These are phyloP conservation scores for Boletellus ananas DNA, from an alignment of 768 basidiomycete species.

Conservation along the genomic window DNA sequence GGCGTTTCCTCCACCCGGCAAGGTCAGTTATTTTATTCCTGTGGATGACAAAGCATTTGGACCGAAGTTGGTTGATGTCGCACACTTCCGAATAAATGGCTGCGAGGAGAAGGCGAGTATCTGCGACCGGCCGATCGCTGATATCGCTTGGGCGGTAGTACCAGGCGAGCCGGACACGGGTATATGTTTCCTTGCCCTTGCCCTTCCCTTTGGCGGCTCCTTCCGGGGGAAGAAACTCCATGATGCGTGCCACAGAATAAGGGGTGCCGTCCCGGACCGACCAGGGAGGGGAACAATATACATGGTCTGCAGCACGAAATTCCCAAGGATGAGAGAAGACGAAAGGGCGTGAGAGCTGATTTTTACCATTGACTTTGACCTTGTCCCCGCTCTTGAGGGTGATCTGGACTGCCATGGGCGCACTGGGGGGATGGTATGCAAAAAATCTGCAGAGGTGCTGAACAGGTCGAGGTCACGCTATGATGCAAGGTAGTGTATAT, in stretches of 20 bases:
- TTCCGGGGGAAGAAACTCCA: slow-evolving; percentile 89
- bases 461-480: not conserved
- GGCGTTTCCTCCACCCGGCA: slow-evolving; percentile 88
- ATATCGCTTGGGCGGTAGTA: slow-evolving; percentile 98
- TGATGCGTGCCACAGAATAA: slow-evolving; percentile 93
- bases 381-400: slow-evolving; percentile 79
- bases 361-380: slow-evolving; percentile 83
- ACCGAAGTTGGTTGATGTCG: slow-evolving; percentile 90
- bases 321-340: slow-evolving; percentile 16
- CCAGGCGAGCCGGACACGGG: slow-evolving; percentile 89
- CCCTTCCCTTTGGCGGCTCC: slow-evolving; percentile 64
- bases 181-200: slow-evolving; percentile 63
- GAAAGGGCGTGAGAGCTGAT: slow-evolving; percentile 10
- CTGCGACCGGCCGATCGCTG: slow-evolving; percentile 84
- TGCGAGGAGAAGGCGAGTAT: slow-evolving; percentile 88
- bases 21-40: slow-evolving; percentile 94
- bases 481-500: slow-evolving; percentile 2
- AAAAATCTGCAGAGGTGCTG: slow-evolving; percentile 26
- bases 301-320: slow-evolving; percentile 72
- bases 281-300: slow-evolving; percentile 95
- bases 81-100: slow-evolving; percentile 96
- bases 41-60: slow-evolving; percentile 91
- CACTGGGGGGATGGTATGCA: slow-evolving; percentile 14
- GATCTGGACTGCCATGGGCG: slow-evolving; percentile 33
- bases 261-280: slow-evolving; percentile 89